These are phyloP conservation scores for Talaromyces sp. DNA, from an alignment of 2,329 filamentous ascomycete species.

Conservation along the genomic window DNA sequence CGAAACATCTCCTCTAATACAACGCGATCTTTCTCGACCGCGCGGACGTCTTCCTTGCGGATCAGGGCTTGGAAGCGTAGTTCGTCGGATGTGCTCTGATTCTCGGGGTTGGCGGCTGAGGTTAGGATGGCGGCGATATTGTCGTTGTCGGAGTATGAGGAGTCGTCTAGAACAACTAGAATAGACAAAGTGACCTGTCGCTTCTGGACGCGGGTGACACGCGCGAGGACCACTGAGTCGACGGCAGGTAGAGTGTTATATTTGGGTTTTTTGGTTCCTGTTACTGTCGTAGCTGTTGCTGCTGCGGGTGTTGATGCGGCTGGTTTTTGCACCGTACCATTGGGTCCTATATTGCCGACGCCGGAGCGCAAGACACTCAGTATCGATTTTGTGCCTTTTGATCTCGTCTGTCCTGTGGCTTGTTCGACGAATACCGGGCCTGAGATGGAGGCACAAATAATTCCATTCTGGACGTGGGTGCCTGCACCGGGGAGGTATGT, in stretches of 20 bases:
- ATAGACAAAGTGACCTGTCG: conserved; percentile 84
- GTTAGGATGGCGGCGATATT: conserved; percentile 38
- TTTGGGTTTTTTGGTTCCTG: conserved; percentile 41
- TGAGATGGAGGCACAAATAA: conserved; percentile 77
- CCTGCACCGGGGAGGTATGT: conserved; percentile 73
- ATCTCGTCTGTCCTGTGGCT: conserved; percentile 34
- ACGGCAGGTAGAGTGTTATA: conserved; percentile 79
- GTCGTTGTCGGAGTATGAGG: conserved; percentile 35
- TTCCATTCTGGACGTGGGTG: conserved; percentile 73
- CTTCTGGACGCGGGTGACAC: conserved; percentile 79
- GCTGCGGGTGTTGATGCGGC: not conserved
- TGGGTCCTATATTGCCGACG: conserved; percentile 15
- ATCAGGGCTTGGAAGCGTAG: conserved; percentile 74
- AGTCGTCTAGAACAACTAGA: conserved; percentile 64
- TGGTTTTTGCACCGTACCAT: conserved; percentile 1
- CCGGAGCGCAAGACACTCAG: conserved; percentile 34
- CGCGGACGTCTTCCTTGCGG: conserved; percentile 83
- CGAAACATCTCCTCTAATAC: conserved; percentile 87
- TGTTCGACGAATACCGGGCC: conserved; percentile 62
- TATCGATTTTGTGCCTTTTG: conserved; percentile 36
- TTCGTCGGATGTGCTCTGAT: conserved; percentile 58
- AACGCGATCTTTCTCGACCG: conserved; percentile 93
- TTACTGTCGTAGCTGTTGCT: conserved; percentile 8
- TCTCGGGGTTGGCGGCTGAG: conserved; percentile 39
- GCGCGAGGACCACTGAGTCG: conserved; percentile 73